Evolutionary conservation across 495 filamentous ascomycete species (phyloP), one percentile per base, ranked within the genome.

Genomic region (Annulohypoxylon nitens): DNA sequence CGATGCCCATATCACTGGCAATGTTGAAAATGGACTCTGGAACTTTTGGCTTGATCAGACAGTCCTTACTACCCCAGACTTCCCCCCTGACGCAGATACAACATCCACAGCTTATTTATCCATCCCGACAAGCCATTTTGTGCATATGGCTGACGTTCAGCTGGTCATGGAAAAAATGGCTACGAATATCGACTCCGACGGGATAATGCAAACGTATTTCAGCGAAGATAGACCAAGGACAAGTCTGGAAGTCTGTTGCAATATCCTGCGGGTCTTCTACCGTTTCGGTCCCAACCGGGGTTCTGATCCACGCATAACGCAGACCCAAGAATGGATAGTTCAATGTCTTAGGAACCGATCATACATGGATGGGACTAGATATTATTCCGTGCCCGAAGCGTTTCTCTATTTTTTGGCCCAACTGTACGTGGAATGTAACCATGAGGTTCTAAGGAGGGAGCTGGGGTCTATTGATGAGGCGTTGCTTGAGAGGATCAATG

Each of bases 61-160:
- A 5, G 37, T 69, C 11, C 34, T 53, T 1, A 65, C 58, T 26
- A 61, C 73, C 1, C 55, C 50, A 45, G 39, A 69, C 2, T 71
- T 69, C 47, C 73, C 76, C 20, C 41, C 50, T 3, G 70, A 78
- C 43, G 63, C 58, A 12, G 73, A 78, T 26, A 78, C 76, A 7
- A 78, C 76, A 18, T 73, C 69, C 0, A 68, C 59, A 18, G 76
- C 76, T n/a, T 78, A 78, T 45, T 26, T 74, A n/a, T 73, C 69
- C 18, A 9, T 78, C n/a, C 66, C 70, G 1, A 2, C 37, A 25
- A 25, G 48, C 10, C 55, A 75, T 18, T 63, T 68, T 0, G 5
- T 23, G 1, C 7, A 26, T 4, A 23, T 71, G 2, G 71, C 71
- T 3, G 67, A 76, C 48, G 58, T 70, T 12, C 23, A 74, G 25